Evolutionary conservation across 148 eudicot genomes (phyloP).

Genomic region (Cornus suecica): DNA sequence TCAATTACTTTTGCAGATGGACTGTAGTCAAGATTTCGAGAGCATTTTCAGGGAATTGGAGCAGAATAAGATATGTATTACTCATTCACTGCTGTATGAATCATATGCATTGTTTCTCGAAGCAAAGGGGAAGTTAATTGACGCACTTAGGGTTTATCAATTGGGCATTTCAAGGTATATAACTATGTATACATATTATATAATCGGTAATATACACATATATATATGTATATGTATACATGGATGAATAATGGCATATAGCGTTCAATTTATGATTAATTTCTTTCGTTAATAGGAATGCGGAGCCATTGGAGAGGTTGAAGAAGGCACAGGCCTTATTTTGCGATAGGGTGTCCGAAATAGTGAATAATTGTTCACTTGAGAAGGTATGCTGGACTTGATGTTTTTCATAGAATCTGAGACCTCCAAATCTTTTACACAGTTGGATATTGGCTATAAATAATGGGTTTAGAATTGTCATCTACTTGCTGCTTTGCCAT

Average conservation of each 20-base stretch:
- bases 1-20: slow-evolving; percentile 41
- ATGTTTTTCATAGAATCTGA: not conserved
- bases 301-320: slow-evolving; percentile 79
- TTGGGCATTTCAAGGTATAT: slow-evolving; percentile 79
- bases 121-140: slow-evolving; percentile 58
- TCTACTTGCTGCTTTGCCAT: not conserved
- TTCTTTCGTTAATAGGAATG: slow-evolving; percentile 51
- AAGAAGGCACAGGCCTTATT: slow-evolving; percentile 65
- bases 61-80: slow-evolving; percentile 46
- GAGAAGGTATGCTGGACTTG: slow-evolving; percentile 45
- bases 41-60: slow-evolving; percentile 52
- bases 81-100: slow-evolving; percentile 52
- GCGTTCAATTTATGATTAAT: not conserved
- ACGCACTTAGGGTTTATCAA: slow-evolving; percentile 60
- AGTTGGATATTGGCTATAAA: not conserved
- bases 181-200: too few species aligned
- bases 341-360: slow-evolving; percentile 50
- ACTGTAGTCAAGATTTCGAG: slow-evolving; percentile 43
- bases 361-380: slow-evolving; percentile 35
- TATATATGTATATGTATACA: not conserved
- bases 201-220: too few species aligned
- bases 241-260: not conserved
- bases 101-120: slow-evolving; percentile 63
- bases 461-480: not conserved
- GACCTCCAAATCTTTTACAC: not conserved